Base-by-base conservation (phyloP, 164 flowering plant species). In the Vitis rupestris region DNA sequence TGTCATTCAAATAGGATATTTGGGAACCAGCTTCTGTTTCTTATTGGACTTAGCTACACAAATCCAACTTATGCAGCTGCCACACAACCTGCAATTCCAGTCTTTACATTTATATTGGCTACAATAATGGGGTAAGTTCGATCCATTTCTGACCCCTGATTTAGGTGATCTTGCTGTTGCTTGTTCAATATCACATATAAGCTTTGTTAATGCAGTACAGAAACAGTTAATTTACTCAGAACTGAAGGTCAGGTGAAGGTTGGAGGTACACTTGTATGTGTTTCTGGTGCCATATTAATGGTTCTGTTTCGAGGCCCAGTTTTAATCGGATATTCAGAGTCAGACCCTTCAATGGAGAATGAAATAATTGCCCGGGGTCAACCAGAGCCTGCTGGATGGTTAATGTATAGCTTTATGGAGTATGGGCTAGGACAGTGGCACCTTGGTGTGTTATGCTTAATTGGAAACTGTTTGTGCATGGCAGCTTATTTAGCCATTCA, bases 61-160 rank as follows among this genome's bases (percentile, higher is more conserved):
- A 95, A 89, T 83, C 97, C 99, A 75, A 89, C 91, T 65, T 93
- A 88, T 86, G 99, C 99, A 76, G 93, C 99, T 53, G 98, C 99
- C 30, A 79, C 83, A 63, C 98, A 95, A 50, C 98, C 99, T 78
- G 71, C 99, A 4, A 91, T 91, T 66, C 99, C 99, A 56, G 99
- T 95, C 61, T 95, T 93, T 62, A 95, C 98, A 50, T 95, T 95
- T 75, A 64, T 93, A 31, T 77, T 95, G 76, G 97, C 98, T 74
- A 83, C 75, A 15, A 50, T 82, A 8, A 90, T 91, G 97, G 97
- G 99, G 99, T 92, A 61, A 86, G 89, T 78, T 49, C 50, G 11
- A 19, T 57, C 49, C 29, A 4, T 48, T 23, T 53, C 27, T 64
- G 31, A 16, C 23, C 50, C 67, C 0, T 65, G 67, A 44, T 1